These are phyloP conservation scores for Bacterosira constricta DNA, from an alignment of 108 stramenopile species.

Conservation along the genomic window DNA sequence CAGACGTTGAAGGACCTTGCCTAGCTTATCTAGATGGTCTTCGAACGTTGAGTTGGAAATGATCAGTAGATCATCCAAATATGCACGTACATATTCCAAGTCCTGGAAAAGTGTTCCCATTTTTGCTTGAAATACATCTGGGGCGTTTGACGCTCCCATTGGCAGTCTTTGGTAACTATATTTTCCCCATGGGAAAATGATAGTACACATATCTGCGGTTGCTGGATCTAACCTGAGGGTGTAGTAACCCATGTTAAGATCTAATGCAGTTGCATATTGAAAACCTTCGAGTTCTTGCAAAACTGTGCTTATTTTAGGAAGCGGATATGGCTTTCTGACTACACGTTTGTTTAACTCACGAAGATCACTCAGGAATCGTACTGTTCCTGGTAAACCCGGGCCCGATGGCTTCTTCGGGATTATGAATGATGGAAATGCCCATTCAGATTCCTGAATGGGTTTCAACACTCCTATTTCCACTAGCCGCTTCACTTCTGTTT, in stretches of 20 bases:
- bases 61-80: constrained; percentile 34
- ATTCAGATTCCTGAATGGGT: too few relatives aligned
- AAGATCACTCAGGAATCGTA: constrained; percentile 1
- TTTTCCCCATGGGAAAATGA: constrained; percentile 11
- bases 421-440: too few relatives aligned
- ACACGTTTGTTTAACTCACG: constrained; percentile 14
- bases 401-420: too few relatives aligned
- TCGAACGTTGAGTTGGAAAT: constrained; percentile 11
- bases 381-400: too few relatives aligned
- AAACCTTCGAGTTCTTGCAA: constrained; percentile 20
- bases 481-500: too few relatives aligned
- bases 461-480: too few relatives aligned
- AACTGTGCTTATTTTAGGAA: constrained; percentile 6
- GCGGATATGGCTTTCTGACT: constrained; percentile 15
- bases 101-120: too few relatives aligned
- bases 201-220: constrained; percentile 13
- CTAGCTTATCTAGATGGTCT: constrained; percentile 17
- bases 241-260: too few relatives aligned
- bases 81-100: constrained; percentile 14
- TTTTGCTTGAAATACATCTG: constrained; percentile 42
- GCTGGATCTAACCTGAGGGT: constrained; percentile 2
- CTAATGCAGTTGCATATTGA: constrained; percentile 4
- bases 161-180: too few relatives aligned
- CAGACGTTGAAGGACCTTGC: constrained; percentile 8
- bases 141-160: constrained; percentile 20